Evolutionary conservation across 208 protist genomes (phyloP).

Genomic region (Endotrypanum monterogeii): DNA sequence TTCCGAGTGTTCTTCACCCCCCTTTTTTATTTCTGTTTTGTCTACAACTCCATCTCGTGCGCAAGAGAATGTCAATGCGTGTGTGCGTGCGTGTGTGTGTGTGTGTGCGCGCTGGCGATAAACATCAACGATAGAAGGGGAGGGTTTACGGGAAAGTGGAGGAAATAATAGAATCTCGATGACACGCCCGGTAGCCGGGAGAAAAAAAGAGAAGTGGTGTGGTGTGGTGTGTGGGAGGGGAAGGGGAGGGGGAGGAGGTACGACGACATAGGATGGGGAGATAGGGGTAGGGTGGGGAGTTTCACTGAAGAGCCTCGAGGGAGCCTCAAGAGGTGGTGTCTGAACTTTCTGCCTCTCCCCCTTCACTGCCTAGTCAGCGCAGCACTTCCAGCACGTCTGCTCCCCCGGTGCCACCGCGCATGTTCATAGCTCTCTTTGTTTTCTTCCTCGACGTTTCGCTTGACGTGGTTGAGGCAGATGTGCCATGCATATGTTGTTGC

Average conservation of each 20-base stretch:
- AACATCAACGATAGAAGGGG: not conserved
- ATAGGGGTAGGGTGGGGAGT: not conserved
- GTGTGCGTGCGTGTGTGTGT: not conserved
- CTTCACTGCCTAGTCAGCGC: not conserved
- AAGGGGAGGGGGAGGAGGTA: not conserved
- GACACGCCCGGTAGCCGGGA: no score
- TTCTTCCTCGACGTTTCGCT: not conserved
- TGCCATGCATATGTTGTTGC: not conserved
- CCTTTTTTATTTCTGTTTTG: not conserved
- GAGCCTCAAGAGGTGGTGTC: not conserved
- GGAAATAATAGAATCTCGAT: not conserved
- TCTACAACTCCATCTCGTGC: not conserved
- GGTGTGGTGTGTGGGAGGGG: not conserved
- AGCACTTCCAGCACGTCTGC: not conserved
- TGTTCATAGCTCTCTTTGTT: not conserved
- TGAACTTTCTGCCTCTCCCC: not conserved
- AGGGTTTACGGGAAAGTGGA: no score
- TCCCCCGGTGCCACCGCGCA: not conserved
- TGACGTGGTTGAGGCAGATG: not conserved
- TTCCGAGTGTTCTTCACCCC: not conserved
- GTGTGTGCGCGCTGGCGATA: not conserved
- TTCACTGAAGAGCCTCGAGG: not conserved
- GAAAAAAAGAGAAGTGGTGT: not conserved
- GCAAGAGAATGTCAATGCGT: not conserved
- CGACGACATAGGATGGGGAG: no score